Conservation (phyloP, 163 green algal species). For the Volvox carteri region DNA sequence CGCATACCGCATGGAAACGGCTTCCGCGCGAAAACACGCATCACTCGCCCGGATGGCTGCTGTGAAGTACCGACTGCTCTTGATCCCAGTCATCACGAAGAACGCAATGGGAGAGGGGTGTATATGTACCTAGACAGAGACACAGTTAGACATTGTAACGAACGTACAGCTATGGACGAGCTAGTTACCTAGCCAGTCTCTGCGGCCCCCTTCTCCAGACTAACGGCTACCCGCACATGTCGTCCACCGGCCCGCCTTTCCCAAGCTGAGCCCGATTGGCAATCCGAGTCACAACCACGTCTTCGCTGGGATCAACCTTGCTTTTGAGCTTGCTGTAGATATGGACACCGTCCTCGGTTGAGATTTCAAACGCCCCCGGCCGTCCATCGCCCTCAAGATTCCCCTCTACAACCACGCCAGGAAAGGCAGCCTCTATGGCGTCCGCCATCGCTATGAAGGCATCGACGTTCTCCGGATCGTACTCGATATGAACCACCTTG, state of each 20-base stretch:
- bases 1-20: not conserved
- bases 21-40: not conserved
- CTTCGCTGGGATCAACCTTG: constrained; percentile 2
- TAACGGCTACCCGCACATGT: constrained; percentile 46
- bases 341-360: constrained; percentile 48
- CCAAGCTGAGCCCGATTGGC: constrained; percentile 30
- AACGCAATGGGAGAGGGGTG: too few relatives aligned
- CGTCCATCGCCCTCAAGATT: constrained; percentile 61
- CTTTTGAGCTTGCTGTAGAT: constrained; percentile 57
- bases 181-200: not conserved
- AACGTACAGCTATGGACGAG: not conserved
- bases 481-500: constrained; percentile 64
- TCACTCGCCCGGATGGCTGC: constrained; percentile 13
- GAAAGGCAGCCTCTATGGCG: constrained; percentile 67
- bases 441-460: constrained; percentile 71
- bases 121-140: too few relatives aligned
- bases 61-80: not conserved
- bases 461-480: constrained; percentile 71
- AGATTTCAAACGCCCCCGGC: constrained; percentile 65
- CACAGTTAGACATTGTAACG: too few relatives aligned
- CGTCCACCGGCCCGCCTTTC: not conserved
- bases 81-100: too few relatives aligned
- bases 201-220: not conserved
- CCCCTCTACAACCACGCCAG: constrained; percentile 66
- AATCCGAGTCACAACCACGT: constrained; percentile 38